Evolutionary conservation across 1,284 basidiomycete genomes (phyloP).

Genomic region (Rhodotorula sp.): DNA sequence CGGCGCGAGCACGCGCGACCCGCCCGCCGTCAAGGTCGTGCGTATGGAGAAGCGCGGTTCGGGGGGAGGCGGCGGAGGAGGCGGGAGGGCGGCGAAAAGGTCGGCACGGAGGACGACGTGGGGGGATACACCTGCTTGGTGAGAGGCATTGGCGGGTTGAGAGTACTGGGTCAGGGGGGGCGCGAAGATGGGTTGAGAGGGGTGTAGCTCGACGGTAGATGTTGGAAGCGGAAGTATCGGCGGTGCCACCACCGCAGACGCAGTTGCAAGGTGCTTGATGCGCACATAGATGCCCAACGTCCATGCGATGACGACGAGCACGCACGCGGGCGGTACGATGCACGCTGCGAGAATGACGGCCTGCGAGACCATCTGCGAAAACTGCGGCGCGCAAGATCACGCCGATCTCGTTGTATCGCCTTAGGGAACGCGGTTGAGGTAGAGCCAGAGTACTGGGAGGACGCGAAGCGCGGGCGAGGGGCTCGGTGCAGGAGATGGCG

Average conservation of each 20-base stretch:
- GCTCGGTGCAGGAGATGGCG: too few relatives aligned
- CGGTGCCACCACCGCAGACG: background rate
- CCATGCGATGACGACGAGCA: conserved; percentile 4
- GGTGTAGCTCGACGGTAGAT: background rate
- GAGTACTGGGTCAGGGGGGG: background rate
- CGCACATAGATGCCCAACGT: background rate
- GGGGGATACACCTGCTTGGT: background rate
- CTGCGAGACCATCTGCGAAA: background rate
- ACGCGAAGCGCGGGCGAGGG: too few relatives aligned
- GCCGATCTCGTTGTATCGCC: background rate
- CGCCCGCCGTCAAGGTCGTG: conserved; percentile 1
- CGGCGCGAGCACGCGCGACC: conserved; percentile 15
- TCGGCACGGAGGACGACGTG: background rate
- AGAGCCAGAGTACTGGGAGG: too few relatives aligned
- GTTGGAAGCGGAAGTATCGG: background rate
- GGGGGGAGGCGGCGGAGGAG: background rate
- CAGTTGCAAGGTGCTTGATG: background rate
- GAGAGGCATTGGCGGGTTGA: background rate
- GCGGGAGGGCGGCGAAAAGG: background rate
- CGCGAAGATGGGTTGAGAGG: background rate
- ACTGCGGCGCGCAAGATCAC: background rate
- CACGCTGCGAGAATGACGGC: conserved; percentile 16
- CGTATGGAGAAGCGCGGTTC: conserved; percentile 4
- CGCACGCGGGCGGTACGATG: conserved; percentile 10
- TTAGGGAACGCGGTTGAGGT: too few relatives aligned